Base-by-base conservation (phyloP, 139 green algal species). In the Raphidocelis subcapitata region DNA sequence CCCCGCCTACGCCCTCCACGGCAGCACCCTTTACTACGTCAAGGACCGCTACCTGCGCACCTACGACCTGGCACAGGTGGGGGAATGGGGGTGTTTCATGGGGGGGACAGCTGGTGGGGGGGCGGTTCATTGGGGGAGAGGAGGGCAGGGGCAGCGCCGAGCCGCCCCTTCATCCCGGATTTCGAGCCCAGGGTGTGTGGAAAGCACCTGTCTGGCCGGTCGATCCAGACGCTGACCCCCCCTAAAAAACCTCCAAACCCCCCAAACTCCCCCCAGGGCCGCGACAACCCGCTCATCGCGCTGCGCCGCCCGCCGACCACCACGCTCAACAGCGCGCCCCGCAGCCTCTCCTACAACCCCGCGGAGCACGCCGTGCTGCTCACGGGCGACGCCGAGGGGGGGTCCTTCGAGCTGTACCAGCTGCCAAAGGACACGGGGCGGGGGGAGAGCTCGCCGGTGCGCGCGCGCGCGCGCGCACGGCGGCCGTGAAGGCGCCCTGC, bases 21-120 rank as follows among this genome's bases (percentile, higher is more conserved):
- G 85, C 32, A 79, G 76, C 70, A 89, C 70, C 23, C 84, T 99
- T 71, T 99, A 96, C 86, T 99, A 98, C 77, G 87, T 99, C 67
- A 98, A 98, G 87, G 95, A 98, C 72, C 89, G 96, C 59, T 98
- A 97, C 84, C 84, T 99, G 77, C 91, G 96, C 63, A 87, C 77
- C 14, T 99, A 93, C 72, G 96, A 99, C 77, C 97, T 93, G 64
- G n/a, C n/a, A n/a, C n/a, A n/a, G n/a, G n/a, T n/a, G n/a, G n/a
- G n/a, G n/a, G n/a, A n/a, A n/a, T n/a, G n/a, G n/a, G n/a, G n/a
- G n/a, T n/a, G n/a, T n/a, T n/a, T n/a, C n/a, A n/a, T n/a, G n/a
- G n/a, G n/a, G n/a, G n/a, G n/a, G n/a, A n/a, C n/a, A n/a, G n/a
- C n/a, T n/a, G n/a, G n/a, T n/a, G n/a, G n/a, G n/a, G n/a, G n/a